phyloP scores from a whole-genome alignment of 768 basidiomycete genomes.

The Crepidotus variabilis region DNA sequence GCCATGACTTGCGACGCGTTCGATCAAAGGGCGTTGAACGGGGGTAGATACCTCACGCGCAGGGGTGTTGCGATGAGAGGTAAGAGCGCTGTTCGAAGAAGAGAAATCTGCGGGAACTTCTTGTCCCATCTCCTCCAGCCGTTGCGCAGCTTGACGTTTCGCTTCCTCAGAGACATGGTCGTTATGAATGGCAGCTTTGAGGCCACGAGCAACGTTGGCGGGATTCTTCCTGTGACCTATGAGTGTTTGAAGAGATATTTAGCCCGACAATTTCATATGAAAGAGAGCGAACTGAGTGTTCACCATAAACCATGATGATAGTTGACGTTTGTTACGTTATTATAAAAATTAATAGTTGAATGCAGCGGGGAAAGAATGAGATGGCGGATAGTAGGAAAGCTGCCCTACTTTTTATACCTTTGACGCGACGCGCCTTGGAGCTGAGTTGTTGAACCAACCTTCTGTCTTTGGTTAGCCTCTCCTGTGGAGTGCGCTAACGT shows the following conservation, averaged over 20 bases:
- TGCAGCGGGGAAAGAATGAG: too few species aligned
- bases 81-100: neutral
- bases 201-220: neutral
- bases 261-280: neutral
- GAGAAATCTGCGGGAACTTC: neutral
- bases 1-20: too few species aligned
- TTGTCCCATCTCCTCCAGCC: neutral
- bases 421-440: neutral
- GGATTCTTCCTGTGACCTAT: neutral
- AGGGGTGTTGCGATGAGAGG: too few species aligned
- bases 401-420: neutral
- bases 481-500: neutral
- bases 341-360: too few species aligned
- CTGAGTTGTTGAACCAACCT: neutral
- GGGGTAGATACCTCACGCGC: too few species aligned
- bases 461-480: too few species aligned
- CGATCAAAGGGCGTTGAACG: too few species aligned
- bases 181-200: neutral
- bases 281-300: neutral
- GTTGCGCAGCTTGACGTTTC: neutral
- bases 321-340: too few species aligned
- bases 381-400: too few species aligned
- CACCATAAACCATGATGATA: neutral
- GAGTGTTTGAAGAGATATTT: neutral
- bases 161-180: neutral